Evolutionary conservation across 192 early-diverging fungal genomes (phyloP).

Genomic region (Coemansia javaensis): DNA sequence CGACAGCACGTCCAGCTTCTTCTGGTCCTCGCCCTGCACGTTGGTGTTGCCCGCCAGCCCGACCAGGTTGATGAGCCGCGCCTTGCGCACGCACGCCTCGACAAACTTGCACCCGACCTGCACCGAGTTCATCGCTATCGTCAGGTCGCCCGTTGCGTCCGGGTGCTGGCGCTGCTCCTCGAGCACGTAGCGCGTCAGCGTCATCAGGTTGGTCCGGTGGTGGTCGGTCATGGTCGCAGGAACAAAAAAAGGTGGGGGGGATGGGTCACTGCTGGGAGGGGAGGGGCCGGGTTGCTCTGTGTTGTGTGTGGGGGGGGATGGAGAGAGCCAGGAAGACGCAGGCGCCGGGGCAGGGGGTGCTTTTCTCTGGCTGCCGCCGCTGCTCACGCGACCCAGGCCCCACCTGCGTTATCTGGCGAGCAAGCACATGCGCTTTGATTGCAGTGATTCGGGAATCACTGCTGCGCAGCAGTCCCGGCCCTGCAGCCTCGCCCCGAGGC

Average conservation of each 20-base stretch:
- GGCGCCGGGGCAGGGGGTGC: too few species aligned
- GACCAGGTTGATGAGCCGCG: constrained; percentile 92
- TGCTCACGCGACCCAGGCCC: too few species aligned
- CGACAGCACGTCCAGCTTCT: constrained; percentile 95
- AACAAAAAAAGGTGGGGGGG: not conserved
- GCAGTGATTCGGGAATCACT: too few species aligned
- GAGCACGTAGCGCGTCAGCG: constrained; percentile 89
- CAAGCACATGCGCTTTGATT: too few species aligned
- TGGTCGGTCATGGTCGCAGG: constrained; percentile 51
- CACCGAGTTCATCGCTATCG: constrained; percentile 82
- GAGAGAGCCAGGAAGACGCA: too few species aligned
- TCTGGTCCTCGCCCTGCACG: constrained; percentile 90
- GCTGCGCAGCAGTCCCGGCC: too few species aligned
- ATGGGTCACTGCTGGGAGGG: too few species aligned
- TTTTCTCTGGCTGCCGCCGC: too few species aligned
- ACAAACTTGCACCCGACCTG: constrained; percentile 97
- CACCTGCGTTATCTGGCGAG: too few species aligned
- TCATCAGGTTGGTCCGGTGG: constrained; percentile 84
- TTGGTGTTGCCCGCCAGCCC: constrained; percentile 85
- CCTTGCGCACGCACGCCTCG: constrained; percentile 92
- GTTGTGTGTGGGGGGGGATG: too few species aligned
- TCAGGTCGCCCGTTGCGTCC: constrained; percentile 92
- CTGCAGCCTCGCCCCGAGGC: too few species aligned
- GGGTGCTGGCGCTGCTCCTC: constrained; percentile 79
- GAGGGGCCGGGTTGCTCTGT: too few species aligned